Evolutionary conservation across 805 yeast species (phyloP), one percentile per base, ranked within the genome.

Genomic region (Wickerhamomyces tratensis): DNA sequence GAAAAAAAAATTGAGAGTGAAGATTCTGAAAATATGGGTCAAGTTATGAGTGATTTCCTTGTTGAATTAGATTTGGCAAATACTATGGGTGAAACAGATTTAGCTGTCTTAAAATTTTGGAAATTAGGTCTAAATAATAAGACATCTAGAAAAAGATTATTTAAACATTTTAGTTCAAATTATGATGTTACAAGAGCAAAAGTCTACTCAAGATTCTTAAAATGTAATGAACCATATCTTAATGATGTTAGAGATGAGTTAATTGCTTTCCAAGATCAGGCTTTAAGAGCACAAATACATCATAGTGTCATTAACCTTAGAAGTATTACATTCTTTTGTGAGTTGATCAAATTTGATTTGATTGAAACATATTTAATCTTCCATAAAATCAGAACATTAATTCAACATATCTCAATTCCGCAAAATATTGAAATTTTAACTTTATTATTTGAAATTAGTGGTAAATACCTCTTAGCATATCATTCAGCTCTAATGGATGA

Each of bases 391-490:
- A 69, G 86, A 51, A 62, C 71, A 2, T 62, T 86, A 49, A 73
- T 83, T 2, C 52, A 76, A 42, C 72, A 73, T 41, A 51, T 77
- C 33, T 66, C 71, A 6, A 66, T 71, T 0, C 69, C 77, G 8
- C 72, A 73, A 46, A 85, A 82, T 55, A 71, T 85, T 44, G 95
- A 84, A 50, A 72, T 81, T 7, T 61, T 88, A 43, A 68, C 77
- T 9, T 70, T 80, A n/a, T 63, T 86, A 37, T 81, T 86, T 52
- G 95, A 88, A 51, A 67, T 76, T 34, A 72, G 86, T 50, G 95
- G 95, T 0, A 67, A 77, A 44, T 76, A 79, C 44, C 65, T 88
- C 40, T 56, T 82, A 37, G 64, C 74, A 46, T 85, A 78, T 25
- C 80, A 77, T 46, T 65, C 64, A 39, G 71, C 65, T 7, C 64